Evolutionary conservation across 345 rosid species (phyloP), one percentile per base, ranked within the genome.

Genomic region (Eucalyptus microcorys): DNA sequence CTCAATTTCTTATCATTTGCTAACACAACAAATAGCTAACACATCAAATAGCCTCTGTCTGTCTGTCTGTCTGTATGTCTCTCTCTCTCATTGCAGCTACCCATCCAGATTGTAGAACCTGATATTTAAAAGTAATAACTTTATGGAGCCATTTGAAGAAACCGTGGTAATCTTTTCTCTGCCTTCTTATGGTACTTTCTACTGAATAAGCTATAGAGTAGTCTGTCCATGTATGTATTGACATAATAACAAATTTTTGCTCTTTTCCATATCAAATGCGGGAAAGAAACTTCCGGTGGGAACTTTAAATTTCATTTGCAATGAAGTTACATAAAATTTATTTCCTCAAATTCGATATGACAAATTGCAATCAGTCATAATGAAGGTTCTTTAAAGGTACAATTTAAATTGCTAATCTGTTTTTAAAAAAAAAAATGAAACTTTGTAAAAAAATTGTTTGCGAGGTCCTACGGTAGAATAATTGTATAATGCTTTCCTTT

Each of bases 11-110:
- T 52, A 19, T 52, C 55, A 52, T 52, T 52, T 52, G 24, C 24
- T 52, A 52, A 52, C 55, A 52, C 55, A 52, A 52, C 55, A 52
- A 17, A 19, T 52, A 52, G 55, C 22, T 17, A 50, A 50, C 22
- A 50, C 22, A 7, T 50, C 22, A 50, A 50, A 50, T 7, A 17
- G 55, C 55, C 53, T 50, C 53, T n/a, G n/a, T n/a, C n/a, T n/a
- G n/a, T n/a, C n/a, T n/a, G n/a, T n/a, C n/a, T n/a, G n/a, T n/a
- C n/a, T n/a, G n/a, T n/a, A n/a, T n/a, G 4, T 48, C 2, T 49
- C 53, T 53, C 24, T 19, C 0, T 19, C 8, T 3, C 26, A 0
- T 22, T 52, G 55, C 55, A 52, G 27, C 59, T 22, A 0, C 59
- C 2, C 27, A 53, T 53, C 59, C 10, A 22, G 59, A 53, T 53